phyloP scores from a whole-genome alignment of 2,329 filamentous ascomycete genomes.

The Clonostachys rosea region DNA sequence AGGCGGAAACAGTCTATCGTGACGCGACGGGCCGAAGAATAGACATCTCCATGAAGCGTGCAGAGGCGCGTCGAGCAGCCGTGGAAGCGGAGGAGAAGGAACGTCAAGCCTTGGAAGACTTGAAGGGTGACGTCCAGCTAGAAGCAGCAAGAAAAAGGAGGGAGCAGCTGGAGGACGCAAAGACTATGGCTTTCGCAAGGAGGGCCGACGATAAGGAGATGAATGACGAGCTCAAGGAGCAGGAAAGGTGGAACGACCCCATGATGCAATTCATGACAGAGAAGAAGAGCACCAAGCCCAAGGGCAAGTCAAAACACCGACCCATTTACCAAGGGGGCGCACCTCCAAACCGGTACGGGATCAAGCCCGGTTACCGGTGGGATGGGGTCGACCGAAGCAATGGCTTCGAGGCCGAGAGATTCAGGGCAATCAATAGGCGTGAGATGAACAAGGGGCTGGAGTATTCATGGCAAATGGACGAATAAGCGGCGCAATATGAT shows the following conservation, averaged over 20 bases:
- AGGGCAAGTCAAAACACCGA: conserved; percentile 34
- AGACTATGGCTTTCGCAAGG: conserved; percentile 74
- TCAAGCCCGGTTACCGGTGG: conserved; percentile 89
- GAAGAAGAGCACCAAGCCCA: conserved; percentile 27
- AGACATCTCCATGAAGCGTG: conserved; percentile 85
- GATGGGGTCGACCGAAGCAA: conserved; percentile 94
- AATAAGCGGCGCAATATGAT: conserved; percentile 37
- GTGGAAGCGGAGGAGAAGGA: conserved; percentile 70
- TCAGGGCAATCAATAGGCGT: conserved; percentile 77
- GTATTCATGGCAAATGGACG: conserved; percentile 97
- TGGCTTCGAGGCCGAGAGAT: conserved; percentile 90
- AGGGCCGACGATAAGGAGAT: conserved; percentile 80
- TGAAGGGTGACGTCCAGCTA: conserved; percentile 82
- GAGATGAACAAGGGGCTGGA: conserved; percentile 75
- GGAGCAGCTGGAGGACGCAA: conserved; percentile 73
- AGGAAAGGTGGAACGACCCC: conserved; percentile 88
- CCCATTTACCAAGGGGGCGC: conserved; percentile 76
- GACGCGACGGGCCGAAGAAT: conserved; percentile 94
- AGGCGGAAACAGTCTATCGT: conserved; percentile 85
- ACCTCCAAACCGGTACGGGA: conserved; percentile 89
- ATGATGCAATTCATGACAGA: conserved; percentile 72
- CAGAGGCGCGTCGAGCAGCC: conserved; percentile 67
- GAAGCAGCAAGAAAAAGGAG: conserved; percentile 59
- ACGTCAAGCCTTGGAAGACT: conserved; percentile 60
- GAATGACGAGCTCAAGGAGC: conserved; percentile 76